Evolutionary conservation across 768 basidiomycete species (phyloP).

Genomic region (Mycena albidolilacea): DNA sequence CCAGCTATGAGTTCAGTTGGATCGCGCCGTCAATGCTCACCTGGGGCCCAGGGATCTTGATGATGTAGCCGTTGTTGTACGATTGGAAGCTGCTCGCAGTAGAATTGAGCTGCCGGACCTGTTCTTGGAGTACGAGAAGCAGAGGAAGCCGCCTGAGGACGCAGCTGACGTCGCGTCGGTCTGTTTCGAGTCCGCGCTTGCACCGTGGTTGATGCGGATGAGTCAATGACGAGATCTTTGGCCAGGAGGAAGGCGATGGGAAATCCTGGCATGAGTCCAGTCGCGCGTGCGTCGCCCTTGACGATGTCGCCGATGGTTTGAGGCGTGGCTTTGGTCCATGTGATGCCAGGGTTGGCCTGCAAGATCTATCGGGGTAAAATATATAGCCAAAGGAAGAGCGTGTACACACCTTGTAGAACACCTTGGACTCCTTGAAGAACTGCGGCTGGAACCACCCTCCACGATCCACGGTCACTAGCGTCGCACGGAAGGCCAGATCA

Average conservation of each 20-base stretch:
- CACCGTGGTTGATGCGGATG: slow-evolving; percentile 11
- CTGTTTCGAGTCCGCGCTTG: background rate
- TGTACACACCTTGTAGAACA: slow-evolving; percentile 33
- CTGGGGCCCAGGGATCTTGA: slow-evolving; percentile 43
- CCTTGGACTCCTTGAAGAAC: slow-evolving; percentile 41
- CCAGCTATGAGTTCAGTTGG: too few species aligned
- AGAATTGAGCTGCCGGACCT: slow-evolving; percentile 6
- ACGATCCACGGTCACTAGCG: slow-evolving; percentile 42
- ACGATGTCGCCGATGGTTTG: too few species aligned
- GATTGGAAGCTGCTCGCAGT: slow-evolving; percentile 6
- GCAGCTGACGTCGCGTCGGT: background rate
- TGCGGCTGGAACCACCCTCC: slow-evolving; percentile 44
- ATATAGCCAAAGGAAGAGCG: background rate
- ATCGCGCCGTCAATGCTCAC: slow-evolving; percentile 13
- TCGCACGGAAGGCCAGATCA: slow-evolving; percentile 37
- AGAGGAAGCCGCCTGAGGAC: slow-evolving; percentile 31
- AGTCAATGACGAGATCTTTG: slow-evolving; percentile 33
- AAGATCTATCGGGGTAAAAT: background rate
- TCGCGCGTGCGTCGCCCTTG: too few species aligned
- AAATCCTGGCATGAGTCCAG: slow-evolving; percentile 23
- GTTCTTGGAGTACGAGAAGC: slow-evolving; percentile 36
- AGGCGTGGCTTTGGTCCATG: background rate
- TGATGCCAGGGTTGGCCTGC: background rate
- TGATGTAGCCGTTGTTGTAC: slow-evolving; percentile 35
- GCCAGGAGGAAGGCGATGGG: slow-evolving; percentile 30